Conservation (phyloP, 257 asterid genomes). For the Mitragyna speciosa region DNA sequence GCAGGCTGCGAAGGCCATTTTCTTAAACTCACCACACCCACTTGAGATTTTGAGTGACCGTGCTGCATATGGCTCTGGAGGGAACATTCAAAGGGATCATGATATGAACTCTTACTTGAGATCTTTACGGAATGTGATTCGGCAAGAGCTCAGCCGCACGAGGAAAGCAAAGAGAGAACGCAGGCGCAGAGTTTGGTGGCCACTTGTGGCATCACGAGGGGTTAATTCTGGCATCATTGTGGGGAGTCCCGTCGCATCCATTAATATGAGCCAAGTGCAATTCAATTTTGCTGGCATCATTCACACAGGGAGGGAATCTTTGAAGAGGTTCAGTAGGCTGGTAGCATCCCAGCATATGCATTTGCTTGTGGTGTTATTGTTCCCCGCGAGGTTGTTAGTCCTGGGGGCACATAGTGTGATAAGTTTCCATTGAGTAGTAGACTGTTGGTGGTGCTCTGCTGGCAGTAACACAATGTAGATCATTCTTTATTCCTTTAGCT, state of each 20-base stretch:
- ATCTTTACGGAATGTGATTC: slow-evolving; percentile 61
- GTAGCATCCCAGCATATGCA: slow-evolving; percentile 82
- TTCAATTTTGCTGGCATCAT: slow-evolving; percentile 56
- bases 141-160: slow-evolving; percentile 58
- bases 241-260: slow-evolving; percentile 31
- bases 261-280: slow-evolving; percentile 40
- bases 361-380: slow-evolving; percentile 69
- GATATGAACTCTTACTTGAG: slow-evolving; percentile 75
- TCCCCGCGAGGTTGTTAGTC: slow-evolving; percentile 64
- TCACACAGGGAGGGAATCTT: slow-evolving; percentile 60
- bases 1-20: slow-evolving; percentile 57
- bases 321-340: slow-evolving; percentile 57
- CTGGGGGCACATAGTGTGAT: slow-evolving; percentile 47
- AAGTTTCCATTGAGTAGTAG: slow-evolving; percentile 33
- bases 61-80: slow-evolving; percentile 80
- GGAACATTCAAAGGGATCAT: slow-evolving; percentile 85
- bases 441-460: slow-evolving; percentile 4
- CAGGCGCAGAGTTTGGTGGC: slow-evolving; percentile 67
- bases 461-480: slow-evolving; percentile 21
- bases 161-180: slow-evolving; percentile 57
- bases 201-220: slow-evolving; percentile 47
- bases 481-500: slow-evolving; percentile 61
- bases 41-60: slow-evolving; percentile 90
- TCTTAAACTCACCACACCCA: slow-evolving; percentile 87
- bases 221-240: slow-evolving; percentile 38